These are phyloP conservation scores for Fraxinus baroniana DNA, from an alignment of 305 asterid species.

Conservation along the genomic window DNA sequence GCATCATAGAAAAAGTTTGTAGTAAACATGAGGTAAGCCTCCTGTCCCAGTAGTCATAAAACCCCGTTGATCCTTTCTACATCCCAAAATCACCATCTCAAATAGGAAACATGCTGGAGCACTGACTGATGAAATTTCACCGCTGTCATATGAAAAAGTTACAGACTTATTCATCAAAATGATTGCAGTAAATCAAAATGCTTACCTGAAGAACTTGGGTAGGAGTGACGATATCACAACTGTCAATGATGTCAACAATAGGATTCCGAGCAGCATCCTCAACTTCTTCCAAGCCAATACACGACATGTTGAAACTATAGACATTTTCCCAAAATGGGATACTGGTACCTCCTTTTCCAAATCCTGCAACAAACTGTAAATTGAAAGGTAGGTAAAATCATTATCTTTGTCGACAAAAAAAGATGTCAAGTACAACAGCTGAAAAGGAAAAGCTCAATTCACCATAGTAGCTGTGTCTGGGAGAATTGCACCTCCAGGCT, in stretches of 20 bases:
- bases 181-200: constrained; percentile 11
- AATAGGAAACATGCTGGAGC: neutral
- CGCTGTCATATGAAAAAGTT: neutral
- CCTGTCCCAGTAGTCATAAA: neutral
- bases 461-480: constrained; percentile 95
- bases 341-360: constrained; percentile 85
- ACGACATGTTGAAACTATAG: constrained; percentile 85
- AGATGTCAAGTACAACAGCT: constrained; percentile 20
- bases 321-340: constrained; percentile 93
- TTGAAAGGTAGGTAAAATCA: constrained; percentile 4
- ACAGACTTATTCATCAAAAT: neutral
- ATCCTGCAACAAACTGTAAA: constrained; percentile 80
- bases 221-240: constrained; percentile 60
- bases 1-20: neutral
- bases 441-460: constrained; percentile 21
- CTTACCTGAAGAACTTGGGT: constrained; percentile 75
- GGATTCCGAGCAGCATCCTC: constrained; percentile 73
- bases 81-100: neutral
- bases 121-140: neutral
- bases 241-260: constrained; percentile 62
- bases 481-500: constrained; percentile 91
- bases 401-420: neutral
- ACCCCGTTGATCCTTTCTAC: neutral
- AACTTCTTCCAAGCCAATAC: constrained; percentile 66
- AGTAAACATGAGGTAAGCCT: neutral